Conservation (phyloP, 208 protist genomes). For the Acanthamoeba rhysodes region DNA sequence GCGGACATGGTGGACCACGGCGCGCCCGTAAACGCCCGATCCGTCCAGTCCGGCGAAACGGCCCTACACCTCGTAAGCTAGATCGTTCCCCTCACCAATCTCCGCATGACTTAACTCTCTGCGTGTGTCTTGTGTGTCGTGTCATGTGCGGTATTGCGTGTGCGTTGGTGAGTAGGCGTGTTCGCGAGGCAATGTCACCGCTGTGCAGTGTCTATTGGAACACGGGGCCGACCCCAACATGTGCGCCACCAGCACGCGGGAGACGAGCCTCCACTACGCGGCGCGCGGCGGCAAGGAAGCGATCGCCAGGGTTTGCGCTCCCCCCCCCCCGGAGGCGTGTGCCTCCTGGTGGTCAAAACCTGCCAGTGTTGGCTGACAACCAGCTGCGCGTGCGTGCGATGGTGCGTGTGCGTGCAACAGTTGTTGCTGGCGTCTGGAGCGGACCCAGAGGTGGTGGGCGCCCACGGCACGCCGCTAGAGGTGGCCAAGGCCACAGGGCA, state of each 20-base stretch:
- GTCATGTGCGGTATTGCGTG: not conserved
- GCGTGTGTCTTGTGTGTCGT: too few species aligned
- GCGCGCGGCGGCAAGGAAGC: not conserved
- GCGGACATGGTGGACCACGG: not conserved
- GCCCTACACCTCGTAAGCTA: not conserved
- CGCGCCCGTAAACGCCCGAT: not conserved
- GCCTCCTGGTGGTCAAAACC: not conserved
- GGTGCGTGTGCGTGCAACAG: not conserved
- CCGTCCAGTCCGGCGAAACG: not conserved
- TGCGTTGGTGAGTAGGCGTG: not conserved
- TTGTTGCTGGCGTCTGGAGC: not conserved
- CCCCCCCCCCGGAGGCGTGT: too few species aligned
- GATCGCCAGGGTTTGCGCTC: not conserved
- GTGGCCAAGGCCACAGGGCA: not conserved
- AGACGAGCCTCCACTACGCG: not conserved
- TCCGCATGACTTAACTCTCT: too few species aligned
- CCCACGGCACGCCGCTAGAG: not conserved
- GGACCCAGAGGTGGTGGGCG: not conserved
- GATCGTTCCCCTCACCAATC: too few species aligned
- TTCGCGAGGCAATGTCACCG: not conserved
- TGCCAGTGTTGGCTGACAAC: too few species aligned
- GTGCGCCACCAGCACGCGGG: not conserved
- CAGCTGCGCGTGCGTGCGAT: too few species aligned
- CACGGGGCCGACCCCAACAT: slow-evolving; percentile 4
- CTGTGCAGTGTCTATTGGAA: not conserved